Base-by-base conservation (phyloP, 2,329 filamentous ascomycete species). In the Elsinoe necatrix region DNA sequence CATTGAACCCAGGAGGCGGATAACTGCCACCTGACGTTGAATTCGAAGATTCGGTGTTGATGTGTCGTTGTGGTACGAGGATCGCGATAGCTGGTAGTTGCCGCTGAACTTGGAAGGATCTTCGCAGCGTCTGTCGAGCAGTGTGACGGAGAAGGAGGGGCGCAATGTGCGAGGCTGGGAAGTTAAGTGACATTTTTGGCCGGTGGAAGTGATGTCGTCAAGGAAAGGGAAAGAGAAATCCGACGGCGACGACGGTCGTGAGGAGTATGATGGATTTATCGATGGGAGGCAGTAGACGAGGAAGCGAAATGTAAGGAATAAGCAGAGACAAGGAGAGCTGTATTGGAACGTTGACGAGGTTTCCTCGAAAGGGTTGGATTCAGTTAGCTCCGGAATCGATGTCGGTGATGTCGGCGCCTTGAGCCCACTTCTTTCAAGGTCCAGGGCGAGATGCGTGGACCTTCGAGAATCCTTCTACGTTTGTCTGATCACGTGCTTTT, bases 1-100 rank as follows among this genome's bases (percentile, higher is more conserved):
- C 77, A 68, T 93, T 91, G 77, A 95, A 96, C 25, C 91, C 91
- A 12, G 90, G 91, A 57, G 91, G 91, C 43, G 89, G 91, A 50
- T 81, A 84, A 56, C 79, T 76, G 45, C 66, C 66, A 18, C 76
- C 73, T 37, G 76, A 73, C 16, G 76, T 77, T 12, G 75, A 75
- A 12, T 78, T 77, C 58, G 77, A 77, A 11, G 79, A 77, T 61
- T 84, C 80, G 47, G 82, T 85, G 25, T 80, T 74, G 61, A 80
- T 75, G 34, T 57, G 57, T 57, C 78, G 72, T 23, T 73, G 72
- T 2, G 80, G 79, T 18, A 84, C 68, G 56, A 83, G 68, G 54
- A 83, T 77, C 41, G 81, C 80, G 51, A 84, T 72, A 8, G 81
- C 80, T 29, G 77, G 77, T 20, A 82, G 61, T 48, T 78, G 74